phyloP scores from a whole-genome alignment of 2,329 filamentous ascomycete species.

The Juglanconis oblonga region DNA sequence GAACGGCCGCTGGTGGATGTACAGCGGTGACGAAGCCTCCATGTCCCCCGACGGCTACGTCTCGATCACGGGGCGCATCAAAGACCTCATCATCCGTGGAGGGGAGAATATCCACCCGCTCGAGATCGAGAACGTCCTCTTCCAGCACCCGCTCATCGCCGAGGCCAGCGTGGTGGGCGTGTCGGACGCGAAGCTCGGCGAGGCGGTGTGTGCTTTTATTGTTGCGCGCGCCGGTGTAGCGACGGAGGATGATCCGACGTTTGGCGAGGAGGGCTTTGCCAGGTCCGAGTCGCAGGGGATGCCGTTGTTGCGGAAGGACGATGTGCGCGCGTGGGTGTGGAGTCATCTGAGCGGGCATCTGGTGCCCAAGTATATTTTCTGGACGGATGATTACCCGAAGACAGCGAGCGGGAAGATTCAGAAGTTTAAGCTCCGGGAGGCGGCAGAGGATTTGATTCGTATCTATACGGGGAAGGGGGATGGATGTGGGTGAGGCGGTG shows the following conservation, averaged over 20 bases:
- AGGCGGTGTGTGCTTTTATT: constrained; percentile 83
- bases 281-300: constrained; percentile 16
- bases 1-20: constrained; percentile 72
- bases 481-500: constrained; percentile 9
- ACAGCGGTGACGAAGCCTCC: constrained; percentile 84
- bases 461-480: background rate
- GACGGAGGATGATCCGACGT: constrained; percentile 23
- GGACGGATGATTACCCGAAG: constrained; percentile 81
- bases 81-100: constrained; percentile 91
- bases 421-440: constrained; percentile 80
- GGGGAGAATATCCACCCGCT: constrained; percentile 96
- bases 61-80: constrained; percentile 85
- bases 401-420: constrained; percentile 96
- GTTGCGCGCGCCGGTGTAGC: constrained; percentile 46
- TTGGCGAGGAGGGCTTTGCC: constrained; percentile 19
- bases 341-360: constrained; percentile 69
- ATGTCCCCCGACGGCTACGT: constrained; percentile 85
- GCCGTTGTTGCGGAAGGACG: constrained; percentile 47
- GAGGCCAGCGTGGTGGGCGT: constrained; percentile 84
- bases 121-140: constrained; percentile 85
- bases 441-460: constrained; percentile 43
- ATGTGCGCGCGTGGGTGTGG: constrained; percentile 70
- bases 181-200: constrained; percentile 78
- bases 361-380: constrained; percentile 88
- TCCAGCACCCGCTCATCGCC: constrained; percentile 65